Percentiles rank a stretch among this genome's conserved stretches.
Evolutionary conservation across 345 rosid genomes (phyloP).

Genomic region (Citrus sinensis): DVS_A1.0 CM039167.1:1589001-1589500

Average conservation of each 20-base stretch:
- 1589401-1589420: slow-evolving; percentile 21
- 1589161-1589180: slow-evolving; percentile 87
- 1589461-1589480: slow-evolving; percentile 33
- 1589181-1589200: slow-evolving; percentile 61
- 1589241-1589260: slow-evolving; percentile 72
- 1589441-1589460: slow-evolving; percentile 19
- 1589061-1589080: slow-evolving; percentile 39
- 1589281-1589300: slow-evolving; percentile 32
- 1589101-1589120: slow-evolving; percentile 92
- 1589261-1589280: slow-evolving; percentile 85
- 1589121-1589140: slow-evolving; percentile 84
- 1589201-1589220: slow-evolving; percentile 36
- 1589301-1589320: background rate
- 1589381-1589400: slow-evolving; percentile 23
- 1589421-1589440: slow-evolving; percentile 36
- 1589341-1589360: slow-evolving; percentile 49
- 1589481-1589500: background rate
- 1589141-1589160: slow-evolving; percentile 81
- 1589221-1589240: slow-evolving; percentile 58
- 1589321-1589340: slow-evolving; percentile 1
- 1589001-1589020: slow-evolving; percentile 77
- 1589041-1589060: slow-evolving; percentile 63
- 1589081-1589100: slow-evolving; percentile 85
- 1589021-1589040: slow-evolving; percentile 79
- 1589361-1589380: slow-evolving; percentile 35